Conservation (phyloP, 75 land plant species). For the Pseudotsuga menziesii region DNA sequence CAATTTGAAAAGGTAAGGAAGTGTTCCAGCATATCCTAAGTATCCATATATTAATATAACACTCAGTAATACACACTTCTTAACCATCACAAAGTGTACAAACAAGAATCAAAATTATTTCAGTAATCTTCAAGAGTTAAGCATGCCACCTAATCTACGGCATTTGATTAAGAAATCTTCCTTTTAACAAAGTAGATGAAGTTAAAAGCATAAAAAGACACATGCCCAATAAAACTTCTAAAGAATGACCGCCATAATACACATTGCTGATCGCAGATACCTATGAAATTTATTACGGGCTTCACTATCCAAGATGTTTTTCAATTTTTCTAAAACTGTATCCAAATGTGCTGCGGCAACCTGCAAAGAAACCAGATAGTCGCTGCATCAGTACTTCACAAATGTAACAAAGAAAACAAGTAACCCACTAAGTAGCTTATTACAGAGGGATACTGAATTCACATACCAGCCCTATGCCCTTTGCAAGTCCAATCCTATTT, state of each 20-base stretch:
- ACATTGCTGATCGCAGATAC: slow-evolving; percentile 32
- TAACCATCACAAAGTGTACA: background rate
- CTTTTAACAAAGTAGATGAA: background rate
- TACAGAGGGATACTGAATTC: background rate
- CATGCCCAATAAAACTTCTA: background rate
- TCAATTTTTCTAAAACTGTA: slow-evolving; percentile 89
- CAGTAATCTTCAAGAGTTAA: background rate
- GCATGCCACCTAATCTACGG: too few relatives aligned
- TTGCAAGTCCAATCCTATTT: slow-evolving; percentile 95
- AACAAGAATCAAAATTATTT: background rate
- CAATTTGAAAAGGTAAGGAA: background rate
- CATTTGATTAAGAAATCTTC: background rate
- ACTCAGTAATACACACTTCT: background rate
- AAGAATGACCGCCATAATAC: background rate
- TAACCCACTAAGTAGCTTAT: background rate
- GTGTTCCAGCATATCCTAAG: background rate
- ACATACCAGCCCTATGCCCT: slow-evolving; percentile 94
- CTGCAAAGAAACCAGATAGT: slow-evolving; percentile 28
- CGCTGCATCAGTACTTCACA: background rate
- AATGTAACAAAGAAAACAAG: background rate
- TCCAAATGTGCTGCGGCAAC: slow-evolving; percentile 97
- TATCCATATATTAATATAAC: background rate
- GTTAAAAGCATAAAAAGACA: background rate
- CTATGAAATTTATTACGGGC: slow-evolving; percentile 64
- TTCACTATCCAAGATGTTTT: slow-evolving; percentile 76